Evolutionary conservation across 2,329 filamentous ascomycete genomes (phyloP).

Genomic region (Cladosporium sp.): DNA sequence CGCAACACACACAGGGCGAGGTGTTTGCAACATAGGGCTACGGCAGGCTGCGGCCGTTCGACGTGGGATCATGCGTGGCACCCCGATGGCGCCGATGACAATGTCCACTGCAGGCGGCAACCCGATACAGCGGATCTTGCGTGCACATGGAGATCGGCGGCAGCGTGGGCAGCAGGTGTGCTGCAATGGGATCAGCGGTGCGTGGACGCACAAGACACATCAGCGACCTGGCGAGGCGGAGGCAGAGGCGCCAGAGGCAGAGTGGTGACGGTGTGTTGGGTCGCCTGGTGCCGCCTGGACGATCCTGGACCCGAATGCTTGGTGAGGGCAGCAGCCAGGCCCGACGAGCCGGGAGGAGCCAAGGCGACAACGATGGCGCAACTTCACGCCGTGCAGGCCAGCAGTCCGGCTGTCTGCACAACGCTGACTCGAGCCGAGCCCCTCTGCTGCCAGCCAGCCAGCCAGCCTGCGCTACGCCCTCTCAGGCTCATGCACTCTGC

Average conservation of each 20-base stretch:
- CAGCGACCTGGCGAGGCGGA: slow-evolving; percentile 4
- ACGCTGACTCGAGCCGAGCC: too few species aligned
- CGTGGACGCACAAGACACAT: neutral
- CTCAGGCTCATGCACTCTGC: too few species aligned
- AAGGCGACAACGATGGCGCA: neutral
- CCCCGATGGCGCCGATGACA: neutral
- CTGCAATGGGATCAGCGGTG: slow-evolving; percentile 1
- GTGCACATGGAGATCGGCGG: slow-evolving; percentile 9
- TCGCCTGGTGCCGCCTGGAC: neutral
- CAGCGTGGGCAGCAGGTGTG: slow-evolving; percentile 6
- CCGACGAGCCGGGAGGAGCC: neutral
- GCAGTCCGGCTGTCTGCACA: neutral
- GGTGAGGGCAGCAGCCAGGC: slow-evolving; percentile 4
- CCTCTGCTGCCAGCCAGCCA: too few species aligned
- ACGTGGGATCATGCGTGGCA: too few species aligned
- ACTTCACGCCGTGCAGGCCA: neutral
- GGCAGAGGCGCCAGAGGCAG: neutral
- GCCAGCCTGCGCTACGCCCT: too few species aligned
- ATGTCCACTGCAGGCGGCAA: neutral
- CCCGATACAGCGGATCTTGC: neutral
- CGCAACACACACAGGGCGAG: neutral
- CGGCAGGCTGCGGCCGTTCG: neutral
- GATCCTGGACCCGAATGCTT: slow-evolving; percentile 2
- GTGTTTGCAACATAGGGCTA: slow-evolving; percentile 2
- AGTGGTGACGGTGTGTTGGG: neutral